phyloP scores from a whole-genome alignment of 768 basidiomycete genomes.

The Leccinum longicurvipes region DNA sequence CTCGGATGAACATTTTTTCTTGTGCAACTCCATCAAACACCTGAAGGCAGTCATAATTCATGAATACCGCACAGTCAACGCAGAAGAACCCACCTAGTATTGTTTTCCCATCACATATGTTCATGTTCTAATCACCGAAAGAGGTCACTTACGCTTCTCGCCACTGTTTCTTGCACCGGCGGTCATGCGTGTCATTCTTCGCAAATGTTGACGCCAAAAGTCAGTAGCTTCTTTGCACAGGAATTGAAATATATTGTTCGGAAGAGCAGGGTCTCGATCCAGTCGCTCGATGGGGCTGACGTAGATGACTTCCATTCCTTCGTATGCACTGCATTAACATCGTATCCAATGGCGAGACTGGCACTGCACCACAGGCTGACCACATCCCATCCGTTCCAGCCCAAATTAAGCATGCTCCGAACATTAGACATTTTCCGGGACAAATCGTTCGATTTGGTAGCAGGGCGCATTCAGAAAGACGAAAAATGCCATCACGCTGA shows the following conservation, averaged over 20 bases:
- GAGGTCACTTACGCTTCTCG: not conserved
- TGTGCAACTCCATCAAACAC: not conserved
- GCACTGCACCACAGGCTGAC: not conserved
- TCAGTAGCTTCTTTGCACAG: slow-evolving; percentile 1
- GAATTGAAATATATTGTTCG: slow-evolving; percentile 3
- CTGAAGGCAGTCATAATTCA: no score
- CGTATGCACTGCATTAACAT: slow-evolving; percentile 8
- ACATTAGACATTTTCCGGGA: not conserved
- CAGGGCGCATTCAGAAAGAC: slow-evolving; percentile 1
- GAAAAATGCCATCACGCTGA: slow-evolving; percentile 11
- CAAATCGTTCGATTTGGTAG: slow-evolving; percentile 6
- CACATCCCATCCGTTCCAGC: not conserved
- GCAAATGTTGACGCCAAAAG: not conserved
- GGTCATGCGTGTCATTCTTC: slow-evolving; percentile 1
- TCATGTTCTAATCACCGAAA: slow-evolving; percentile 9
- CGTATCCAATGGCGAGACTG: slow-evolving; percentile 1
- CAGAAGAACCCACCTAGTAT: not conserved
- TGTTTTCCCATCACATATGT: not conserved
- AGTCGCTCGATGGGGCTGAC: not conserved
- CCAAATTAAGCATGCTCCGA: not conserved
- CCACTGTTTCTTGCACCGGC: not conserved
- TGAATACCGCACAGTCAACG: not conserved
- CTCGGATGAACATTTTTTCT: not conserved
- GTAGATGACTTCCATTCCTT: slow-evolving; percentile 18
- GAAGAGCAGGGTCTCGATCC: not conserved